These are phyloP conservation scores for Trichoderma afroharzianum DNA, from an alignment of 2,329 filamentous ascomycete species.

Conservation along the genomic window DNA sequence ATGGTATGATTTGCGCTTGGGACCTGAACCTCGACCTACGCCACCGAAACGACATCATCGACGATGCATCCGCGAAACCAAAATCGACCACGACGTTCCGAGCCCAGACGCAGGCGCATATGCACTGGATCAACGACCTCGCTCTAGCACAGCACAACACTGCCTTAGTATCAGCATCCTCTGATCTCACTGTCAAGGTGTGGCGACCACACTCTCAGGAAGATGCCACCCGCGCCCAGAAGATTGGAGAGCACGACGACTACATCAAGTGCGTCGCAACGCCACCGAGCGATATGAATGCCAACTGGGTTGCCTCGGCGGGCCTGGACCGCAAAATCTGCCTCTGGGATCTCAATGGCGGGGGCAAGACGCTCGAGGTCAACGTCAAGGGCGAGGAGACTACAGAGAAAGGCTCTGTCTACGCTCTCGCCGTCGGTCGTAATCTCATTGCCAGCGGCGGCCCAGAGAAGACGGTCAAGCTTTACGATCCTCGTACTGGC, in stretches of 20 bases:
- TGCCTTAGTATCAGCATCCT: conserved; percentile 82
- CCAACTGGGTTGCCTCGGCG: conserved; percentile 88
- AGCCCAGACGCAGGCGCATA: conserved; percentile 69
- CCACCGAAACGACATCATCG: conserved; percentile 26
- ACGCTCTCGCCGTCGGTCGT: conserved; percentile 77
- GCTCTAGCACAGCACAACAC: conserved; percentile 72
- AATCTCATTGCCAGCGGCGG: conserved; percentile 87
- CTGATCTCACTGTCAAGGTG: conserved; percentile 88
- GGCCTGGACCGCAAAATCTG: conserved; percentile 89
- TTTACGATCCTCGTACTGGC: conserved; percentile 88
- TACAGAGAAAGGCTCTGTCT: conserved; percentile 89
- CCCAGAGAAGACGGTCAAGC: conserved; percentile 84
- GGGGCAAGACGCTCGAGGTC: conserved; percentile 81
- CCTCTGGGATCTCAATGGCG: conserved; percentile 89
- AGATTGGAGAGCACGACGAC: conserved; percentile 89
- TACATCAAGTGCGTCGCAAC: conserved; percentile 94
- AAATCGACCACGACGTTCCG: conserved; percentile 55
- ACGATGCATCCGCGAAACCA: conserved; percentile 31
- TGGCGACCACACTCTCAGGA: conserved; percentile 73
- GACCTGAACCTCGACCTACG: conserved; percentile 72
- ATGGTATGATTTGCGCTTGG: conserved; percentile 96
- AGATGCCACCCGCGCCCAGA: conserved; percentile 51
- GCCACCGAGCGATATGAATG: conserved; percentile 56
- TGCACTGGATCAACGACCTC: conserved; percentile 95
- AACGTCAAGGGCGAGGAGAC: conserved; percentile 79